These are phyloP conservation scores for Ploettnerulaceae sp. DNA, from an alignment of 2,329 filamentous ascomycete genomes.

Conservation along the genomic window DNA sequence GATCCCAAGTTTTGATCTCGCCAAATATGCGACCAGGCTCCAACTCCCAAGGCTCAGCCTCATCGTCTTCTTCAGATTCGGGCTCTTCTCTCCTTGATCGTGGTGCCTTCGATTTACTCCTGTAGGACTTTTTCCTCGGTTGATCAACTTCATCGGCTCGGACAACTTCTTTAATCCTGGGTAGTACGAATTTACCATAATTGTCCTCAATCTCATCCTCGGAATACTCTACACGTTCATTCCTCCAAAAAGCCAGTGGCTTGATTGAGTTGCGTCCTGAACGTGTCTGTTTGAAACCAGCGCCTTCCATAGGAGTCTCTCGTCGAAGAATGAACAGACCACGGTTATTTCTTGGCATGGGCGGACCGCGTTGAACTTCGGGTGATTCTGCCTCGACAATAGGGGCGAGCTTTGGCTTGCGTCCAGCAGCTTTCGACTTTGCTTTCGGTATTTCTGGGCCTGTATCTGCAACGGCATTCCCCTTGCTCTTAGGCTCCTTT, in stretches of 20 bases:
- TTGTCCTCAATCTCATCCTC: slow-evolving; percentile 49
- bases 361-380: slow-evolving; percentile 31
- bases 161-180: slow-evolving; percentile 71
- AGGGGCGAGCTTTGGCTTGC: slow-evolving; percentile 21
- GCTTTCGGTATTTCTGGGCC: background rate
- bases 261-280: slow-evolving; percentile 74
- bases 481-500: slow-evolving; percentile 14
- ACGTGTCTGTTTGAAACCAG: slow-evolving; percentile 52
- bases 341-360: slow-evolving; percentile 41
- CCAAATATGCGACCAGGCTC: slow-evolving; percentile 60
- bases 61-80: slow-evolving; percentile 35
- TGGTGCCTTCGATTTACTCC: slow-evolving; percentile 29
- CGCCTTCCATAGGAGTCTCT: slow-evolving; percentile 39
- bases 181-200: slow-evolving; percentile 55
- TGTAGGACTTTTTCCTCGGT: slow-evolving; percentile 28
- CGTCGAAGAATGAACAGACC: slow-evolving; percentile 47
- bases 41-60: slow-evolving; percentile 66
- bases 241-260: slow-evolving; percentile 81
- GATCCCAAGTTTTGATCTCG: slow-evolving; percentile 60
- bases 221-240: slow-evolving; percentile 69
- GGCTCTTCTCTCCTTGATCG: slow-evolving; percentile 39
- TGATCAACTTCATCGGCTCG: slow-evolving; percentile 60
- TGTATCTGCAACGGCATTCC: background rate
- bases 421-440: slow-evolving; percentile 16
- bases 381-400: slow-evolving; percentile 28